Conservation (phyloP, 164 flowering plant genomes). For the Aristolochia fimbriata region DNA sequence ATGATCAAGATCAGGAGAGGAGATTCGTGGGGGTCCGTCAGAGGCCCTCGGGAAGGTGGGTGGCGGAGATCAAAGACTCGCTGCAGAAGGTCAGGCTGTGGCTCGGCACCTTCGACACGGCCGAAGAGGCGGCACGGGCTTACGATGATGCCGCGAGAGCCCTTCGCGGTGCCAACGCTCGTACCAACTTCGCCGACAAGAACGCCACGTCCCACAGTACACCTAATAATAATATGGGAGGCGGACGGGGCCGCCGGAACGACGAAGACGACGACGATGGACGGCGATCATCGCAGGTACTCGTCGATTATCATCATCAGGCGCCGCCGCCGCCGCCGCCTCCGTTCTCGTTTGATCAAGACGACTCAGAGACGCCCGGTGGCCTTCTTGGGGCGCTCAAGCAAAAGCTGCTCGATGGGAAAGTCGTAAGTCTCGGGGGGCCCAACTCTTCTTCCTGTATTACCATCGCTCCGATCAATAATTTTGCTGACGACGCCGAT, state of each 20-base stretch:
- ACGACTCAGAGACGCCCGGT: slow-evolving; percentile 5
- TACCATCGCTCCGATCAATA: no score
- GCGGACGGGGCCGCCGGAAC: no score
- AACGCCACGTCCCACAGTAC: no score
- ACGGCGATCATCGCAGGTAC: no score
- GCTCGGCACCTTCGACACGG: slow-evolving; percentile 21
- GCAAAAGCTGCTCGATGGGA: slow-evolving; percentile 16
- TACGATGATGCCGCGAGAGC: slow-evolving; percentile 18
- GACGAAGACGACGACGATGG: no score
- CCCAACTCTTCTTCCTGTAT: neutral
- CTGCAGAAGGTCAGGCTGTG: slow-evolving; percentile 20
- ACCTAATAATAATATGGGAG: no score
- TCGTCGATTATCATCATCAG: no score
- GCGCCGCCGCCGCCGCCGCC: neutral
- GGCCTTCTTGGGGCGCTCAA: slow-evolving; percentile 14
- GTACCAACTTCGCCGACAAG: slow-evolving; percentile 16
- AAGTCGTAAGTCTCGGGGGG: slow-evolving; percentile 8
- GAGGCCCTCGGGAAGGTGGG: slow-evolving; percentile 22
- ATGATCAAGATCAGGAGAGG: no score
- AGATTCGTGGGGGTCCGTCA: slow-evolving; percentile 19
- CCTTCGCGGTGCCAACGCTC: slow-evolving; percentile 16
- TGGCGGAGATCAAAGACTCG: slow-evolving; percentile 20
- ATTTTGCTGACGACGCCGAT: no score
- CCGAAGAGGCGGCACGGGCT: slow-evolving; percentile 16
- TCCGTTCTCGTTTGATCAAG: slow-evolving; percentile 17